Conservation (phyloP, 2,329 filamentous ascomycete species). For the Aspergillus pseudoterreus region DNA sequence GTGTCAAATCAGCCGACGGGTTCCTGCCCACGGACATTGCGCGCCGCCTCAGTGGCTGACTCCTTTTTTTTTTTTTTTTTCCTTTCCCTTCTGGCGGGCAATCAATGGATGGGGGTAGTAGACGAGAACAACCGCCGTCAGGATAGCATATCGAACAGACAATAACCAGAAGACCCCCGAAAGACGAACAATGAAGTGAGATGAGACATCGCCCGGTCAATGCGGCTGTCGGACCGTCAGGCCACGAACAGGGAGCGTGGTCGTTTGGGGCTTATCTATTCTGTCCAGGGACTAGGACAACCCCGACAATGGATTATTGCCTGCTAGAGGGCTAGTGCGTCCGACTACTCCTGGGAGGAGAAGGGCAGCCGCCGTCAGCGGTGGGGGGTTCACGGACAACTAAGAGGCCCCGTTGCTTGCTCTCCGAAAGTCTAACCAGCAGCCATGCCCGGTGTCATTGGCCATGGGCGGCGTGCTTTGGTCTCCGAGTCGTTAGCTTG, state of each 20-base stretch:
- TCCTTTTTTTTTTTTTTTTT: neutral
- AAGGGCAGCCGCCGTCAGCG: slow-evolving; percentile 1
- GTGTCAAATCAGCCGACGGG: slow-evolving; percentile 14
- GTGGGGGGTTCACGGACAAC: slow-evolving; percentile 8
- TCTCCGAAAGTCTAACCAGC: slow-evolving; percentile 12
- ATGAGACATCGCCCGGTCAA: neutral
- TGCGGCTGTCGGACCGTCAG: neutral
- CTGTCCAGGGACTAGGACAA: neutral
- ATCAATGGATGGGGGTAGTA: neutral
- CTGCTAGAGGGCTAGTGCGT: neutral
- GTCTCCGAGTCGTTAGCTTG: slow-evolving; percentile 1
- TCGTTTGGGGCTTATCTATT: slow-evolving; percentile 5
- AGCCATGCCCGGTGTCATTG: slow-evolving; percentile 2
- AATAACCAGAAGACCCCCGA: slow-evolving; percentile 9
- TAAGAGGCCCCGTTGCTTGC: slow-evolving; percentile 10
- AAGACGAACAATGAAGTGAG: neutral
- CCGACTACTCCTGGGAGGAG: slow-evolving; percentile 7
- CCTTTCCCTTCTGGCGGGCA: neutral
- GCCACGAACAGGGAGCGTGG: neutral
- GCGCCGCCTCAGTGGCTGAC: slow-evolving; percentile 1
- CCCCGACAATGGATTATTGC: slow-evolving; percentile 1
- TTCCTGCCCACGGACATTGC: slow-evolving; percentile 18
- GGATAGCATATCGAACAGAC: slow-evolving; percentile 10
- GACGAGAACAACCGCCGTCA: slow-evolving; percentile 7
- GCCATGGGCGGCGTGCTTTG: neutral